phyloP scores from a whole-genome alignment of 1,284 basidiomycete genomes.

The Apiotrichum siamense region DNA sequence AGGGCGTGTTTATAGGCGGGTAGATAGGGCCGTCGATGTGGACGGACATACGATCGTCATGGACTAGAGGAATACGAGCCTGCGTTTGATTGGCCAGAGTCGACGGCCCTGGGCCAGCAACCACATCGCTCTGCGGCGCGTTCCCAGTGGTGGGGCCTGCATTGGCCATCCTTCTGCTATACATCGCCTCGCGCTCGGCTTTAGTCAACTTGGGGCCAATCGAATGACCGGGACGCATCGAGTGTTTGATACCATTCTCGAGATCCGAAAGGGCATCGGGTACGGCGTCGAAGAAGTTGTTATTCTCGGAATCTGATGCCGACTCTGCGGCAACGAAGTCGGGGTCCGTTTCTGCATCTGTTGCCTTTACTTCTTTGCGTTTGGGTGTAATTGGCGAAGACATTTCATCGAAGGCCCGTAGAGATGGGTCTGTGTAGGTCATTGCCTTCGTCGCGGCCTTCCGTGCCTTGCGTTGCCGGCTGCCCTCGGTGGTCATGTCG shows the following conservation, averaged over 20 bases:
- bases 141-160: background rate
- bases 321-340: background rate
- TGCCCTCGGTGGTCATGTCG: background rate
- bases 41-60: background rate
- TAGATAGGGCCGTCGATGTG: no score
- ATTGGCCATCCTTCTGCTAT: background rate
- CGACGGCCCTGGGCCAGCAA: constrained; percentile 15
- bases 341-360: background rate
- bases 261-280: constrained; percentile 7
- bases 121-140: background rate
- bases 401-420: background rate
- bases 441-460: background rate
- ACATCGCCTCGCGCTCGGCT: background rate
- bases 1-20: no score
- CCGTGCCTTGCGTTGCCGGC: background rate
- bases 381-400: background rate
- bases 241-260: background rate
- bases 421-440: background rate
- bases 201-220: constrained; percentile 1
- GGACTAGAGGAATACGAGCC: background rate
- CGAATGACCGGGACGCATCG: background rate
- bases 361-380: constrained; percentile 7
- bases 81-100: background rate
- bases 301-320: constrained; percentile 1
- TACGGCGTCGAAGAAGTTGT: background rate